These are phyloP conservation scores for Lactifluus piperatus DNA, from an alignment of 768 basidiomycete species.

Conservation along the genomic window DNA sequence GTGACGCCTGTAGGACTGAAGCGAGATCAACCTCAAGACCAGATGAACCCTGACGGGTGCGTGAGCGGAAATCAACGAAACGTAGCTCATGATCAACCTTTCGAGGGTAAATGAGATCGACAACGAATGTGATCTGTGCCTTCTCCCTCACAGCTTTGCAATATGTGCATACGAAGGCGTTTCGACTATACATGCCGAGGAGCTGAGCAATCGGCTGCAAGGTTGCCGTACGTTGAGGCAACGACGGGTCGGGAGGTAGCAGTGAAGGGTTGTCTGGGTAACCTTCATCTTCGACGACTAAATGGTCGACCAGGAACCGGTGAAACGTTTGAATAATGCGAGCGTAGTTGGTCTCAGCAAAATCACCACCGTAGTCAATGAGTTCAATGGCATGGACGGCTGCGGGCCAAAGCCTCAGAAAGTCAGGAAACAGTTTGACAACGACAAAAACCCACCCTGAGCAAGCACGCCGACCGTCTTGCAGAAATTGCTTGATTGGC, in stretches of 20 bases:
- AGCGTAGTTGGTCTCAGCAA: conserved; percentile 65
- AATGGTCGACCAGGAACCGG: conserved; percentile 82
- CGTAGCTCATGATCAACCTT: conserved; percentile 41
- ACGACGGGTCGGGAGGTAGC: conserved; percentile 28
- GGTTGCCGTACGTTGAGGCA: conserved; percentile 22
- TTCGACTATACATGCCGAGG: conserved; percentile 71
- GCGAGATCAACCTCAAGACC: conserved; percentile 43
- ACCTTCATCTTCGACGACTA: conserved; percentile 63
- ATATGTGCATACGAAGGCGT: conserved; percentile 59
- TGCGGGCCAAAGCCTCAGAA: conserved; percentile 27
- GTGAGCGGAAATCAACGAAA: neutral
- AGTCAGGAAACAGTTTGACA: neutral
- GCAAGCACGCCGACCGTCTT: conserved; percentile 85
- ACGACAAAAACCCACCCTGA: conserved; percentile 46
- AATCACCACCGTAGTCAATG: conserved; percentile 79
- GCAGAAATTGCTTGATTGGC: conserved; percentile 96
- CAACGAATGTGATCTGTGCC: conserved; percentile 69
- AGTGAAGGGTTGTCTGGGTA: conserved; percentile 52
- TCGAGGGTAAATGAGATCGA: conserved; percentile 83
- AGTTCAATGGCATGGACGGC: conserved; percentile 77
- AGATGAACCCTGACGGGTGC: conserved; percentile 31
- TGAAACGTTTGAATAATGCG: conserved; percentile 93
- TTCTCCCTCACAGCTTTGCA: conserved; percentile 70
- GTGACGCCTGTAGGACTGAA: conserved; percentile 61
- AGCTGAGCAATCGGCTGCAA: conserved; percentile 77